Percentiles rank a stretch among this genome's conserved stretches.
phyloP scores from a whole-genome alignment of 495 filamentous ascomycete genomes.

The Cetradonia linearis region DNA sequence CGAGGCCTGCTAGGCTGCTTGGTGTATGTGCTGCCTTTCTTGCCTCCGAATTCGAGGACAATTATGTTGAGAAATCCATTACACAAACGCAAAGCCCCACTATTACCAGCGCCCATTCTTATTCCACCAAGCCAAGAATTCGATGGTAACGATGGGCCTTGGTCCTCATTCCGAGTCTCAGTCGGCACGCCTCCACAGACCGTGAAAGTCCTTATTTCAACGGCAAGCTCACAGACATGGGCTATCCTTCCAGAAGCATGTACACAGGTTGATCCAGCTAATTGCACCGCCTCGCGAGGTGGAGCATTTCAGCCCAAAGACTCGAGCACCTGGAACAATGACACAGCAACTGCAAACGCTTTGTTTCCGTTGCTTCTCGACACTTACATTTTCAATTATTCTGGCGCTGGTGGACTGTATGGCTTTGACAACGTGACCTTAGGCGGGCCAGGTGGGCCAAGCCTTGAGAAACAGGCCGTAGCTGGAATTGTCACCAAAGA shows the following conservation, averaged over 20 bases:
- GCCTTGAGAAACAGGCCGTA: conserved; percentile 38
- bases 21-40: too few relatives aligned
- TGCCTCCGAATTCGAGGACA: background rate
- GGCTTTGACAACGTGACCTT: conserved; percentile 42
- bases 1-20: background rate
- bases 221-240: conserved; percentile 26
- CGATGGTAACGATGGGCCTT: conserved; percentile 32
- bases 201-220: conserved; percentile 29
- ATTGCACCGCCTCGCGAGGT: conserved; percentile 40
- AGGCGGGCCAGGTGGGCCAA: conserved; percentile 34
- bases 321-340: conserved; percentile 37
- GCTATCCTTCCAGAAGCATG: conserved; percentile 33
- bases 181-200: conserved; percentile 32
- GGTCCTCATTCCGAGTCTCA: conserved; percentile 32
- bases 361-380: conserved; percentile 32
- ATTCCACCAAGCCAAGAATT: conserved; percentile 23
- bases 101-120: conserved; percentile 15
- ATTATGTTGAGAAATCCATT: background rate
- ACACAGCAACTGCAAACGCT: conserved; percentile 26
- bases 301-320: conserved; percentile 36
- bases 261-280: conserved; percentile 22
- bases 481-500: conserved; percentile 37
- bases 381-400: conserved; percentile 34
- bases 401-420: conserved; percentile 29
- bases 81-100: background rate